Base-by-base conservation (phyloP, 176 grass and related monocot species). In the Hsuehochloa calcarea region DNA sequence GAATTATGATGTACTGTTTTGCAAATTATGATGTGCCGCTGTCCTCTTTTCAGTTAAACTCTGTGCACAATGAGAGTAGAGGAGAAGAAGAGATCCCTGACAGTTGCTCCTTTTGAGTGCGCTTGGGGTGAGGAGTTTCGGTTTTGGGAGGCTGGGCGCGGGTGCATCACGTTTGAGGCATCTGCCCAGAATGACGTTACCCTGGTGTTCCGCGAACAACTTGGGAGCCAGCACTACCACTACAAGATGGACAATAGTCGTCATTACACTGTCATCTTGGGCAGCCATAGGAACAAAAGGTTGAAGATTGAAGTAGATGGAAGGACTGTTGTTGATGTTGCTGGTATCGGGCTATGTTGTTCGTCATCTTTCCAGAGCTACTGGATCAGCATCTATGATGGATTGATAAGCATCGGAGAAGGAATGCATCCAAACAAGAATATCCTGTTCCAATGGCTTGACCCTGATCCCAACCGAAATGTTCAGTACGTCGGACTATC, bases 151-250 rank as follows among this genome's bases (percentile, higher is more conserved):
- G 76, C 93, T 35, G 96, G 93, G 27, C 91, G 93, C 19, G 96
- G 96, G 9, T 98, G 96, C 77, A 79, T 98, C 44, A 78, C 89
- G 31, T 98, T 98, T 39, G 93, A 98, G 77, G 96, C 93, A 43
- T 98, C 87, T 58, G 96, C 96, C 3, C 91, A 98, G 61, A 98
- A 98, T 34, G 96, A 98, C 83, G 89, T 98, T 38, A 98, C 96
- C 37, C 85, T 98, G 82, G 93, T 98, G 64, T 98, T 98, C 73
- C 90, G 96, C 5, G 80, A 93, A 38, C 93, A 93, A 15, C 84
- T 72, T 4, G 96, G 96, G 34, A 98, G 96, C 67, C 93, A 89
- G 27, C 93, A 90, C 80, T 95, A 98, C 70, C 93, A 95, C 72
- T 98, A 95, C 84, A 98, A 92, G 68, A 92, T 93, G 85, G 96